Conservation (phyloP, 805 yeast genomes). For the Candida montana region DNA sequence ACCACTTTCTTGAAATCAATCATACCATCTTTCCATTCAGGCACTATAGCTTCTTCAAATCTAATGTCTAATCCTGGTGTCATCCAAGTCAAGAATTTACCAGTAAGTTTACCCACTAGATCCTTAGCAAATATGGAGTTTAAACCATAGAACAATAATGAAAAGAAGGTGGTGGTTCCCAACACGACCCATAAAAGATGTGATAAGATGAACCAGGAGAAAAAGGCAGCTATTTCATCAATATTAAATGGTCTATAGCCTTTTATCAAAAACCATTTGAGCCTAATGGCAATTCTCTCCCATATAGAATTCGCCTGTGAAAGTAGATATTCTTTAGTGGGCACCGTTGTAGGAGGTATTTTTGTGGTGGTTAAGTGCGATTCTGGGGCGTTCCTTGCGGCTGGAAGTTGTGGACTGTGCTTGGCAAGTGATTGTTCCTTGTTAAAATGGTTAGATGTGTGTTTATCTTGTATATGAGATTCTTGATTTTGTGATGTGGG, state of each 20-base stretch:
- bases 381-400: background rate
- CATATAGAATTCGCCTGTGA: conserved; percentile 21
- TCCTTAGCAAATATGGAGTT: conserved; percentile 86
- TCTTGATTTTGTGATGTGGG: background rate
- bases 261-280: conserved; percentile 74
- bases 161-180: conserved; percentile 89
- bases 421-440: background rate
- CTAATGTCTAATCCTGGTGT: conserved; percentile 75
- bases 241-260: conserved; percentile 80
- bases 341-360: conserved; percentile 5
- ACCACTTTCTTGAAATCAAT: conserved; percentile 75
- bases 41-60: conserved; percentile 86
- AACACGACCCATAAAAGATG: conserved; percentile 72
- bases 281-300: conserved; percentile 43
- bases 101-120: conserved; percentile 73
- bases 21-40: conserved; percentile 85
- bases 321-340: conserved; percentile 16
- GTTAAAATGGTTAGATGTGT: background rate
- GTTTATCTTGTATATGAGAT: background rate
- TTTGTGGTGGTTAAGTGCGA: background rate
- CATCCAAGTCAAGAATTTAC: conserved; percentile 62
- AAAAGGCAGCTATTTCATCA: conserved; percentile 82
- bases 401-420: background rate
- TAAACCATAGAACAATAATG: conserved; percentile 64
- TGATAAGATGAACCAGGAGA: conserved; percentile 87